phyloP scores from a whole-genome alignment of 305 asterid species.

The Coffea humblotiana region DNA sequence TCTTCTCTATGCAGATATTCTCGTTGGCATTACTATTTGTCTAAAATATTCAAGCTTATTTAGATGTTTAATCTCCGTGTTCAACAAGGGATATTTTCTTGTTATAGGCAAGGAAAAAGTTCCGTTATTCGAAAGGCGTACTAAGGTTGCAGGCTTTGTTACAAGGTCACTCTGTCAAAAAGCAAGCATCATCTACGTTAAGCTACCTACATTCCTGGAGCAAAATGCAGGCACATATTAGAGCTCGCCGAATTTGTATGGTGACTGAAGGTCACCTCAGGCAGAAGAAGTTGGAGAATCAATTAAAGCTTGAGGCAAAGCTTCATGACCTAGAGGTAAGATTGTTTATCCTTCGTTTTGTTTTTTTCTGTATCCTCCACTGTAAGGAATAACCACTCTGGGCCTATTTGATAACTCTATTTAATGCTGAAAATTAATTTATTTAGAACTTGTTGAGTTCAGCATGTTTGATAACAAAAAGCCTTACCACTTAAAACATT shows the following conservation, averaged over 20 bases:
- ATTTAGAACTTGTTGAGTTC: no score
- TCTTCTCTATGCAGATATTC: conserved; percentile 1
- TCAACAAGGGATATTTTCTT: conserved; percentile 13
- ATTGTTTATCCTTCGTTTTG: neutral
- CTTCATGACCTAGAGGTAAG: conserved; percentile 85
- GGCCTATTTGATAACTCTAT: no score
- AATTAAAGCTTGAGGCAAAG: conserved; percentile 80
- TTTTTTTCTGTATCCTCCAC: neutral
- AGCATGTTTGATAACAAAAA: no score
- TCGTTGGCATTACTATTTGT: neutral
- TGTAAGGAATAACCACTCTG: neutral
- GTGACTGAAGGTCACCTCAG: conserved; percentile 67
- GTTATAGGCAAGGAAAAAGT: conserved; percentile 66
- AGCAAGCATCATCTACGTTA: conserved; percentile 72
- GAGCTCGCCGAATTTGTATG: conserved; percentile 70
- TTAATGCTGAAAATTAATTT: no score
- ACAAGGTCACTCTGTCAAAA: conserved; percentile 53
- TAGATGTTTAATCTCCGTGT: neutral
- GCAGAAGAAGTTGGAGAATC: conserved; percentile 80
- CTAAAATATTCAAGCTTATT: neutral
- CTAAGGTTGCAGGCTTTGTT: conserved; percentile 56
- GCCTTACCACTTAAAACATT: no score
- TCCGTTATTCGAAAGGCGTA: conserved; percentile 53
- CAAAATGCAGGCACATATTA: conserved; percentile 66
- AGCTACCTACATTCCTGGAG: conserved; percentile 73